Evolutionary conservation across 306 rosid genomes (phyloP).

Genomic region (Dalbergia cochinchinensis): DNA sequence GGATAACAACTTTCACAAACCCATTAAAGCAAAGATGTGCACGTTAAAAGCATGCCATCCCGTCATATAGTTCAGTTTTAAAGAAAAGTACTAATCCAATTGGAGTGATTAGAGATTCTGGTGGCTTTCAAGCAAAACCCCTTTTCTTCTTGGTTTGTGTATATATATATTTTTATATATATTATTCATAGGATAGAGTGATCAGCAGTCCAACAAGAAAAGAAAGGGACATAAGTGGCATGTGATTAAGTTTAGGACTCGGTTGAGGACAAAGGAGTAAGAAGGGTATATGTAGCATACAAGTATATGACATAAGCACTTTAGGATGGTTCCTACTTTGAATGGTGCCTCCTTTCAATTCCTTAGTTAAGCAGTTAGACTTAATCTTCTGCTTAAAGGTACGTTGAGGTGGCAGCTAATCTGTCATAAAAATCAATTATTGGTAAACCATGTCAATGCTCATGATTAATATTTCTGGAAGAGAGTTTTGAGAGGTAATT

Average conservation of each 20-base stretch:
- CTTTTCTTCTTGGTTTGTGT: slow-evolving; percentile 17
- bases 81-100: slow-evolving; percentile 48
- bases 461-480: slow-evolving; percentile 32
- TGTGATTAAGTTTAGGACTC: slow-evolving; percentile 59
- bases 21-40: slow-evolving; percentile 54
- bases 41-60: slow-evolving; percentile 64
- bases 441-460: slow-evolving; percentile 32
- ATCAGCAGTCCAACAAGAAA: slow-evolving; percentile 51
- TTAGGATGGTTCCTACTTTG: slow-evolving; percentile 47
- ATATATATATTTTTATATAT: not conserved
- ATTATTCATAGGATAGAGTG: not conserved
- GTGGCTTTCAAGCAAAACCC: slow-evolving; percentile 57
- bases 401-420: slow-evolving; percentile 39
- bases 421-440: slow-evolving; percentile 46
- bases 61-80: slow-evolving; percentile 44
- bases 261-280: slow-evolving; percentile 46
- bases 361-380: slow-evolving; percentile 15
- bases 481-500: slow-evolving; percentile 24
- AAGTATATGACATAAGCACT: slow-evolving; percentile 55
- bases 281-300: slow-evolving; percentile 56
- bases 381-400: slow-evolving; percentile 49
- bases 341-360: slow-evolving; percentile 4
- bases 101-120: slow-evolving; percentile 51
- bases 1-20: slow-evolving; percentile 46
- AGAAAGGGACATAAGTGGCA: slow-evolving; percentile 57